Conservation (phyloP, 129 eudicot genomes). For the Arctium lappa region DNA sequence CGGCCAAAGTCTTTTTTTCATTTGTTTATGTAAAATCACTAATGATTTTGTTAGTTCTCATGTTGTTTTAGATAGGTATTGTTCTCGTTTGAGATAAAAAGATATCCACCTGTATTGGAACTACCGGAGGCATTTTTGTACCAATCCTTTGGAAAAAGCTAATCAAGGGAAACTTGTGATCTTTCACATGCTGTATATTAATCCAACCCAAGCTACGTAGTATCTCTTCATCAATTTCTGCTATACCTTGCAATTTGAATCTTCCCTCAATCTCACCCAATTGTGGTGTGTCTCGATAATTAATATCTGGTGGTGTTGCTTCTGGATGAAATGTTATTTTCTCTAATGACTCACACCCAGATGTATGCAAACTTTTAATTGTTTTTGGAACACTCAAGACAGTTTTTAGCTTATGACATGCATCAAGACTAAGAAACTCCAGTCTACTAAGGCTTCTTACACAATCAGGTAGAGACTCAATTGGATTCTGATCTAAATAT, state of each 20-base stretch:
- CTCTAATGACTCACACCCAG: not conserved
- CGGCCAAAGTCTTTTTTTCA: too few relatives aligned
- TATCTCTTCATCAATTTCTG: constrained; percentile 6
- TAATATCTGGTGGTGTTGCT: not conserved
- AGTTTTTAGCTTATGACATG: constrained; percentile 2
- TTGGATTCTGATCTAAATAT: constrained; percentile 15
- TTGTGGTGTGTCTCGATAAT: not conserved
- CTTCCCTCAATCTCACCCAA: constrained; percentile 14
- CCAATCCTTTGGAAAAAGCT: too few relatives aligned
- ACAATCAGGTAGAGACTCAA: constrained; percentile 22
- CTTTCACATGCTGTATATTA: not conserved
- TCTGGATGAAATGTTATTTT: too few relatives aligned
- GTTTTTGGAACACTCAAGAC: constrained; percentile 8
- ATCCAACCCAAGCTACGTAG: constrained; percentile 17
- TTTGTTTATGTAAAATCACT: too few relatives aligned
- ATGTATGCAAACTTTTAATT: not conserved
- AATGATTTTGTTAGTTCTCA: too few relatives aligned
- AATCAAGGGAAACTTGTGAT: not conserved
- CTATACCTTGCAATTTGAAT: not conserved
- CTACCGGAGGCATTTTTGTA: too few relatives aligned
- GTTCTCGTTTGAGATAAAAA: not conserved
- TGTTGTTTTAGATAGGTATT: too few relatives aligned
- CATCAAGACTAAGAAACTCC: not conserved
- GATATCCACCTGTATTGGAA: not conserved
- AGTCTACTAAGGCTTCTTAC: constrained; percentile 17